Evolutionary conservation across 139 green algal genomes (phyloP).

Genomic region (Eudorina sp.): DNA sequence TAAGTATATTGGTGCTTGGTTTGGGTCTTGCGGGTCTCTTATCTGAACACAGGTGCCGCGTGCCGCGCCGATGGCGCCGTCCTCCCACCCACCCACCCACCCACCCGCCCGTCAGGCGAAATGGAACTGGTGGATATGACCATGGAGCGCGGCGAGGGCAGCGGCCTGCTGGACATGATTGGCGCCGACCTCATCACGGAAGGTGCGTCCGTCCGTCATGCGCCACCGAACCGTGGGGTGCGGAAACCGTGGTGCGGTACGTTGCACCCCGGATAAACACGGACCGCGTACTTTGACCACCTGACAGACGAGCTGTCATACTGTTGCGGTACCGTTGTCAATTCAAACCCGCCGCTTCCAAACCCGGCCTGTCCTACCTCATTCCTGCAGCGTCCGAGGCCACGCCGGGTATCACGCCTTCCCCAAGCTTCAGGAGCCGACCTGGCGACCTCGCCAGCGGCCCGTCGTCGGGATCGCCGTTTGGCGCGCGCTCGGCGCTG

Average conservation of each 20-base stretch:
- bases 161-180: conserved; percentile 41
- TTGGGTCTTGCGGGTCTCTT: too few species aligned
- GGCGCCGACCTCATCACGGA: conserved; percentile 41
- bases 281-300: too few species aligned
- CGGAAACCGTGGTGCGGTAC: too few species aligned
- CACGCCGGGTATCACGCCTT: conserved; percentile 22
- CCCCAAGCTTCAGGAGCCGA: conserved; percentile 30
- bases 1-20: too few species aligned
- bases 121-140: conserved; percentile 43
- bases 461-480: conserved; percentile 15
- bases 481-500: not conserved
- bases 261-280: too few species aligned
- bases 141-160: not conserved
- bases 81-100: not conserved
- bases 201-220: too few species aligned
- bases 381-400: conserved; percentile 6
- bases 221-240: too few species aligned
- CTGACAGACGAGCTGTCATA: too few species aligned
- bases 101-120: not conserved
- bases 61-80: too few species aligned
- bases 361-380: too few species aligned
- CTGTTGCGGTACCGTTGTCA: not conserved
- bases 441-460: not conserved
- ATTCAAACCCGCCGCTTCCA: too few species aligned
- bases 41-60: too few species aligned